These are phyloP conservation scores for Cyclotella cryptica DNA, from an alignment of 108 stramenopile genomes.

Conservation along the genomic window DNA sequence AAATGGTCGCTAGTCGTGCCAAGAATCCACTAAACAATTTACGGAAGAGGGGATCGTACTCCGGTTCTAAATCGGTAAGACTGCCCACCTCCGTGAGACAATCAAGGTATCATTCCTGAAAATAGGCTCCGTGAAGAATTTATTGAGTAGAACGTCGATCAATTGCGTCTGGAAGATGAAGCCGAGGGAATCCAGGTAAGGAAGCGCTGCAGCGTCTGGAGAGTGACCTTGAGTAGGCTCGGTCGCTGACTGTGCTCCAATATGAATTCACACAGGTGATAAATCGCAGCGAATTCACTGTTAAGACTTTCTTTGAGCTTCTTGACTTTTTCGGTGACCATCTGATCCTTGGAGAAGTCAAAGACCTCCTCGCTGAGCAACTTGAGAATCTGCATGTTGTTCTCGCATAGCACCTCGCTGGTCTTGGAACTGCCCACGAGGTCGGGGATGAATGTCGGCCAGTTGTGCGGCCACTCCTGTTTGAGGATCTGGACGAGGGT, in stretches of 20 bases:
- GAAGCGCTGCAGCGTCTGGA: conserved; percentile 96
- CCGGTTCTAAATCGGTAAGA: conserved; percentile 87
- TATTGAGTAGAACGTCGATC: conserved; percentile 88
- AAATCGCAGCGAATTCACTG: conserved; percentile 95
- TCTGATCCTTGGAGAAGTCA: conserved; percentile 96
- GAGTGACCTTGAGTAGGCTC: conserved; percentile 87
- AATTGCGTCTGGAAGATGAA: conserved; percentile 98
- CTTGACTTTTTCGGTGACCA: conserved; percentile 95
- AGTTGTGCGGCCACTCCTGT: conserved; percentile 99
- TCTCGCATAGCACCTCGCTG: conserved; percentile 96
- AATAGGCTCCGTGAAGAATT: conserved; percentile 91
- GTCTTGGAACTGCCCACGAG: conserved; percentile 93
- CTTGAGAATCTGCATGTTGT: conserved; percentile 99
- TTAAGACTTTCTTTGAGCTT: conserved; percentile 91
- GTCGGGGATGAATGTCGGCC: conserved; percentile 98
- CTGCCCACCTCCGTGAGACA: conserved; percentile 98
- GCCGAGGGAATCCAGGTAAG: conserved; percentile 97
- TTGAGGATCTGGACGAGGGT: conserved; percentile 98
- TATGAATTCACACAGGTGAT: conserved; percentile 97
- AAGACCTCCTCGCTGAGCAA: conserved; percentile 98
- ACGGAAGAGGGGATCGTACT: conserved; percentile 92
- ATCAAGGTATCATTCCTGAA: conserved; percentile 95
- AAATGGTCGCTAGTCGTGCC: conserved; percentile 73
- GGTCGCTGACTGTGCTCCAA: conserved; percentile 88
- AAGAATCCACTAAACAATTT: conserved; percentile 86